These are phyloP conservation scores for Epichloe amarillans DNA, from an alignment of 2,329 filamentous ascomycete genomes.

Conservation along the genomic window DNA sequence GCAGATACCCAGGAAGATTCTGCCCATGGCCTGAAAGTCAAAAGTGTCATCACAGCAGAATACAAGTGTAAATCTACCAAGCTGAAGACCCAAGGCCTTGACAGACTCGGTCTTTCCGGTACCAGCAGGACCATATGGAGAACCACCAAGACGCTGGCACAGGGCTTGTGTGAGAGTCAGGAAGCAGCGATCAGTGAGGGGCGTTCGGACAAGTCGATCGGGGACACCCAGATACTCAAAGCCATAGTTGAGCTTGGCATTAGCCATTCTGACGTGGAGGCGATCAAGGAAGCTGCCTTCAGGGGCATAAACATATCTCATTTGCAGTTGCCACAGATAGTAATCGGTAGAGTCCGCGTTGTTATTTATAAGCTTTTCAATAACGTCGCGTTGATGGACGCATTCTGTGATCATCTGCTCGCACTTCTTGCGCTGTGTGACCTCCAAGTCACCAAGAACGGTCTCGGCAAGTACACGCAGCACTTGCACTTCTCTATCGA, in stretches of 20 bases:
- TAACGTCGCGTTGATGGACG: constrained; percentile 90
- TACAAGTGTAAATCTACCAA: constrained; percentile 93
- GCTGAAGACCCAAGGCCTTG: constrained; percentile 89
- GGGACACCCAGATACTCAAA: constrained; percentile 97
- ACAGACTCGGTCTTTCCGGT: constrained; percentile 99
- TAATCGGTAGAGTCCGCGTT: constrained; percentile 66
- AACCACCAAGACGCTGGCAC: constrained; percentile 88
- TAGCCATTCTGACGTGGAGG: constrained; percentile 89
- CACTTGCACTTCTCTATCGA: constrained; percentile 71
- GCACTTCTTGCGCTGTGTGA: constrained; percentile 86
- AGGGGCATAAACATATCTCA: constrained; percentile 84
- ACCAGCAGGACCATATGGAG: constrained; percentile 91
- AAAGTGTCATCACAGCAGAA: constrained; percentile 99
- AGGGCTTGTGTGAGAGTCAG: constrained; percentile 92
- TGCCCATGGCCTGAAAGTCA: constrained; percentile 98
- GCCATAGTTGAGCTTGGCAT: constrained; percentile 86
- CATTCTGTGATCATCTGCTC: constrained; percentile 98
- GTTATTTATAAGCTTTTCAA: constrained; percentile 68
- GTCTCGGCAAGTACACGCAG: constrained; percentile 77
- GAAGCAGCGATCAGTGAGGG: constrained; percentile 96
- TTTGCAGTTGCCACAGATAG: constrained; percentile 87
- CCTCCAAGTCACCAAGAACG: constrained; percentile 77
- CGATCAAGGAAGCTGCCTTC: constrained; percentile 74
- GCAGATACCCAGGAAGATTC: constrained; percentile 97
- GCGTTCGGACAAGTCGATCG: constrained; percentile 89